phyloP scores from a whole-genome alignment of 169 alveolate genomes.

The Babesia bigemina region DNA sequence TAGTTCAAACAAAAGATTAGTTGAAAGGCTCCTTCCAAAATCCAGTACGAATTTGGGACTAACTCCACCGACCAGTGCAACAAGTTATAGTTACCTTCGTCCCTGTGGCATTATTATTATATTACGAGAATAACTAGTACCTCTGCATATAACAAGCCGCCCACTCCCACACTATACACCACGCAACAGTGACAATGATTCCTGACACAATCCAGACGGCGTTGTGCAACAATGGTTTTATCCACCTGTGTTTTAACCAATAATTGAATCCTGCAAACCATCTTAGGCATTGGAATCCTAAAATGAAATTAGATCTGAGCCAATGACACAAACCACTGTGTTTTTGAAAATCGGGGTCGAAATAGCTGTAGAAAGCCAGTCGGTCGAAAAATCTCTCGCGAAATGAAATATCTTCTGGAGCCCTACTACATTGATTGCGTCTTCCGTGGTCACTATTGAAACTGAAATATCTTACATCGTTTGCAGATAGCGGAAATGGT shows the following conservation, averaged over 20 bases:
- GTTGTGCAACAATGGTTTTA: slow-evolving; percentile 43
- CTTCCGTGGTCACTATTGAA: slow-evolving; percentile 19
- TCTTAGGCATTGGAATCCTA: slow-evolving; percentile 12
- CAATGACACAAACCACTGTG: neutral
- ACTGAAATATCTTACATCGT: slow-evolving; percentile 14
- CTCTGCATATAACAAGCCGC: slow-evolving; percentile 76
- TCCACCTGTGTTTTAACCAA: slow-evolving; percentile 50
- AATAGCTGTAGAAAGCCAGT: slow-evolving; percentile 20
- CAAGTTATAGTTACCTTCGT: slow-evolving; percentile 67
- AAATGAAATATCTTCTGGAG: slow-evolving; percentile 9
- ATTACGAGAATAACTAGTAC: neutral
- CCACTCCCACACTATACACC: slow-evolving; percentile 82
- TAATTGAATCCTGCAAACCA: slow-evolving; percentile 21
- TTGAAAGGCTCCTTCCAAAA: slow-evolving; percentile 76
- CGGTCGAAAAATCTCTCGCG: neutral
- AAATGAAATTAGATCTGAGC: neutral
- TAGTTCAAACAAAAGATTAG: slow-evolving; percentile 71
- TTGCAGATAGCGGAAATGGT: neutral
- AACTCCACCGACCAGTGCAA: slow-evolving; percentile 71
- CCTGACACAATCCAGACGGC: slow-evolving; percentile 74
- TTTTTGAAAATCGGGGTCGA: slow-evolving; percentile 23
- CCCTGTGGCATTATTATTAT: slow-evolving; percentile 19
- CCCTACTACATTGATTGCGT: neutral
- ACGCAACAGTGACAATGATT: slow-evolving; percentile 69
- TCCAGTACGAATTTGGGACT: slow-evolving; percentile 71